These are phyloP conservation scores for Xerocomus brunneocitrinus DNA, from an alignment of 768 basidiomycete genomes.

Conservation along the genomic window DNA sequence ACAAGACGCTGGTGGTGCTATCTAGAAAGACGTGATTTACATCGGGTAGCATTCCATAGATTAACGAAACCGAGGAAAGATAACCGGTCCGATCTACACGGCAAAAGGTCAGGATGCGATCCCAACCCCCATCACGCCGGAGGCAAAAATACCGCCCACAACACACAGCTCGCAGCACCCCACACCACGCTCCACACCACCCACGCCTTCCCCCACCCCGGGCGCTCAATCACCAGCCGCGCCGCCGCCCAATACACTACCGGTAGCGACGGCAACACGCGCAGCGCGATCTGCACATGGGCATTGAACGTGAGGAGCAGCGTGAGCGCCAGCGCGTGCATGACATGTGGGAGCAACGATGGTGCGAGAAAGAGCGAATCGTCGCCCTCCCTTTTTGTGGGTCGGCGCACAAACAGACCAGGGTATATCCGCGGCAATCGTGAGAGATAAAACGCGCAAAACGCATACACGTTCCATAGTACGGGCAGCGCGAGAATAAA, in stretches of 20 bases:
- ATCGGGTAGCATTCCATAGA: no score
- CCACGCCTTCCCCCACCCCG: slow-evolving; percentile 55
- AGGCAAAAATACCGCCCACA: slow-evolving; percentile 86
- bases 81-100: not conserved
- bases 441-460: slow-evolving; percentile 25
- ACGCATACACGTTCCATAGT: slow-evolving; percentile 44
- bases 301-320: slow-evolving; percentile 68
- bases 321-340: slow-evolving; percentile 66
- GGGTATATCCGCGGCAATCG: slow-evolving; percentile 3
- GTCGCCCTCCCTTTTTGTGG: not conserved
- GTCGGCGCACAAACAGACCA: not conserved
- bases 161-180: slow-evolving; percentile 61
- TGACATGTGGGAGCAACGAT: slow-evolving; percentile 60
- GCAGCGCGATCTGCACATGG: slow-evolving; percentile 84
- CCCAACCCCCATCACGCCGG: slow-evolving; percentile 57
- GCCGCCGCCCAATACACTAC: slow-evolving; percentile 85
- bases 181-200: slow-evolving; percentile 75
- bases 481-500: slow-evolving; percentile 76
- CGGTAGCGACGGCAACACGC: slow-evolving; percentile 73
- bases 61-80: no score
- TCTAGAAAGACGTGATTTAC: slow-evolving; percentile 37
- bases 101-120: no score
- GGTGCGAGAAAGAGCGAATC: slow-evolving; percentile 35
- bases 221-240: slow-evolving; percentile 49
- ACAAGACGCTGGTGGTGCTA: slow-evolving; percentile 61